Evolutionary conservation across 2,329 filamentous ascomycete genomes (phyloP).

Genomic region (Hypoxylon rubiginosum): DNA sequence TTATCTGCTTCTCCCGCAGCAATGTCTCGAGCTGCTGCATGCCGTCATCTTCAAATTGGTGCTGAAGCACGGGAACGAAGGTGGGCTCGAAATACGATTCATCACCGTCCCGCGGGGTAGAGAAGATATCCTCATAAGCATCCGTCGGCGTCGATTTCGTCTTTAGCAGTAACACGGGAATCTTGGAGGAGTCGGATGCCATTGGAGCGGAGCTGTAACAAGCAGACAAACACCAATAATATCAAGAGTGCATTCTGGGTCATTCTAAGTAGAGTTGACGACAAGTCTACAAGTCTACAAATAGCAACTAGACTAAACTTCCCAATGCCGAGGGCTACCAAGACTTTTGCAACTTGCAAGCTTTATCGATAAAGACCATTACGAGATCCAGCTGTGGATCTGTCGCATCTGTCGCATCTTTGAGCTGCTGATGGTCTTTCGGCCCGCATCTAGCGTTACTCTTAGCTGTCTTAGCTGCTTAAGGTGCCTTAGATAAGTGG

Average conservation of each 20-base stretch:
- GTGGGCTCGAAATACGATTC: conserved; percentile 68
- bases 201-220: conserved; percentile 36
- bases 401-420: no score
- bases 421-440: conserved; percentile 3
- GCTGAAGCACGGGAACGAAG: conserved; percentile 84
- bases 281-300: no score
- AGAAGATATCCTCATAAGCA: conserved; percentile 78
- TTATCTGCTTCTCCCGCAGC: conserved; percentile 61
- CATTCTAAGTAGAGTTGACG: conserved; percentile 5
- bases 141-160: conserved; percentile 80
- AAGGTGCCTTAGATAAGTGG: conserved; percentile 14
- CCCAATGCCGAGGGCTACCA: conserved; percentile 14
- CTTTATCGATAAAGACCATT: conserved; percentile 52
- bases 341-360: conserved; percentile 39
- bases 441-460: conserved; percentile 25
- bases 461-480: background rate
- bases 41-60: conserved; percentile 73
- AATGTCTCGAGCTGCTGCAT: conserved; percentile 66
- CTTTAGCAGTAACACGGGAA: conserved; percentile 80
- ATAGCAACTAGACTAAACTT: background rate
- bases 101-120: conserved; percentile 55
- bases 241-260: conserved; percentile 7
- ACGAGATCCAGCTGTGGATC: conserved; percentile 1
- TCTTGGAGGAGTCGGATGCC: conserved; percentile 39
- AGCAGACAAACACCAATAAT: conserved; percentile 23